Evolutionary conservation across 305 asterid genomes (phyloP).

Genomic region (Fraxinus nigra): DNA sequence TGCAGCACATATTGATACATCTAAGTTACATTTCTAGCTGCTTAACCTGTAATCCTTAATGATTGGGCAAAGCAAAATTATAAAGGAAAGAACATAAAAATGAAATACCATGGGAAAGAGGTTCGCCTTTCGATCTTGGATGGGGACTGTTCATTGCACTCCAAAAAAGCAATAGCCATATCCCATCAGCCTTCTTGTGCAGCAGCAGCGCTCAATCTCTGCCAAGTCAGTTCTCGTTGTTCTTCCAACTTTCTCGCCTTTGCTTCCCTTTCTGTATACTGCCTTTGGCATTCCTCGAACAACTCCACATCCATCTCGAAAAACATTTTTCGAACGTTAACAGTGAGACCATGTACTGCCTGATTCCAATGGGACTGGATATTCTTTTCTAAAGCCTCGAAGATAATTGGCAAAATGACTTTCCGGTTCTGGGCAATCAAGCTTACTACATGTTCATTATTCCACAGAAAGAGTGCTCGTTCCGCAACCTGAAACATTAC

Average conservation of each 20-base stretch:
- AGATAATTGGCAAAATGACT: constrained; percentile 68
- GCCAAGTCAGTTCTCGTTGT: constrained; percentile 65
- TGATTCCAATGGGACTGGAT: constrained; percentile 83
- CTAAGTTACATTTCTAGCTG: constrained; percentile 47
- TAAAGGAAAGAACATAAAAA: constrained; percentile 26
- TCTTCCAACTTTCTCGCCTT: constrained; percentile 41
- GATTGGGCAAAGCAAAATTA: constrained; percentile 31
- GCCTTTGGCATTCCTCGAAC: constrained; percentile 69
- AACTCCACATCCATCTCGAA: constrained; percentile 69
- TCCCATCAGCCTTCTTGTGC: constrained; percentile 39
- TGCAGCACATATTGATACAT: constrained; percentile 37
- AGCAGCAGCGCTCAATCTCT: constrained; percentile 60
- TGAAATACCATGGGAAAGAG: constrained; percentile 25
- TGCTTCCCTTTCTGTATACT: constrained; percentile 54
- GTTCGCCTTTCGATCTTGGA: constrained; percentile 24
- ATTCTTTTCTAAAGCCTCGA: constrained; percentile 73
- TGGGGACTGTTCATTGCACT: constrained; percentile 8
- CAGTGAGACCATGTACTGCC: constrained; percentile 61
- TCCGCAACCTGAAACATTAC: constrained; percentile 70
- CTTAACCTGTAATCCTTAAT: constrained; percentile 32
- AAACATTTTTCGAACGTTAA: constrained; percentile 69
- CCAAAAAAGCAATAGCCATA: background rate
- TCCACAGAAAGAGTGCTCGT: constrained; percentile 78
- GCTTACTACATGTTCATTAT: constrained; percentile 58
- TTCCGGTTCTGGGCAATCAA: constrained; percentile 66